Evolutionary conservation across 108 stramenopile genomes (phyloP).

Genomic region (Aurantiochytrium sp.): DNA sequence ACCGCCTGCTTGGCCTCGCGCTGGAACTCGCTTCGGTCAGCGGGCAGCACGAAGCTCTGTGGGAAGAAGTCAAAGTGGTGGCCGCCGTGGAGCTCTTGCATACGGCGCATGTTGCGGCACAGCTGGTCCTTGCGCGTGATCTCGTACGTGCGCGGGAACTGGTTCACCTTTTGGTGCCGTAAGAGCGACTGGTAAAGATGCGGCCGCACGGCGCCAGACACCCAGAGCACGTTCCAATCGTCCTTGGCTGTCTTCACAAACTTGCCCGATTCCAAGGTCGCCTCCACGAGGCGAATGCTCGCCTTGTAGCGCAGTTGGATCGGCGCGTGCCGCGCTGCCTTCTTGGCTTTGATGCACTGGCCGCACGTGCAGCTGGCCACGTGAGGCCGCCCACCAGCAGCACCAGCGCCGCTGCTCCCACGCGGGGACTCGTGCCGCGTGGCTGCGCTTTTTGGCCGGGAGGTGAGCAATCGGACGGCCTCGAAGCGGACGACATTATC

Average conservation of each 20-base stretch:
- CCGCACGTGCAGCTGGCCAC: neutral
- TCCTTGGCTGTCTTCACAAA: neutral
- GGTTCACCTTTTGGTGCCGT: slow-evolving; percentile 59
- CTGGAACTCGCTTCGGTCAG: slow-evolving; percentile 32
- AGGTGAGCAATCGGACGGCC: neutral
- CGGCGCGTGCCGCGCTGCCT: neutral
- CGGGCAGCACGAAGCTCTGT: slow-evolving; percentile 52
- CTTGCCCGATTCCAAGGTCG: neutral
- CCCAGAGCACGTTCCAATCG: slow-evolving; percentile 25
- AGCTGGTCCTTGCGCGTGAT: slow-evolving; percentile 60
- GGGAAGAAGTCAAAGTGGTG: slow-evolving; percentile 44
- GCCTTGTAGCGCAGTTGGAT: neutral
- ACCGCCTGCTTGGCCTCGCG: neutral
- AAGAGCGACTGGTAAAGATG: slow-evolving; percentile 30
- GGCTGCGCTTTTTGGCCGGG: neutral
- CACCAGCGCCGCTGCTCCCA: neutral
- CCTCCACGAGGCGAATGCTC: slow-evolving; percentile 2
- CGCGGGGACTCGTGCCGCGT: neutral
- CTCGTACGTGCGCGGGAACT: slow-evolving; percentile 58
- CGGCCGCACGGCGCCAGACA: neutral
- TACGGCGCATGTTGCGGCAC: slow-evolving; percentile 11
- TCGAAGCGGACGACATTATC: neutral
- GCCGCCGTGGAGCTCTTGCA: neutral
- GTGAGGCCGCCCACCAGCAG: no score
- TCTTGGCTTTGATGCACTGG: neutral